Percentiles rank a stretch among this genome's conserved stretches.
These are phyloP conservation scores for Cryptosporidium felis DNA, from an alignment of 169 alveolate genomes.

Conservation along the genomic window DNA sequence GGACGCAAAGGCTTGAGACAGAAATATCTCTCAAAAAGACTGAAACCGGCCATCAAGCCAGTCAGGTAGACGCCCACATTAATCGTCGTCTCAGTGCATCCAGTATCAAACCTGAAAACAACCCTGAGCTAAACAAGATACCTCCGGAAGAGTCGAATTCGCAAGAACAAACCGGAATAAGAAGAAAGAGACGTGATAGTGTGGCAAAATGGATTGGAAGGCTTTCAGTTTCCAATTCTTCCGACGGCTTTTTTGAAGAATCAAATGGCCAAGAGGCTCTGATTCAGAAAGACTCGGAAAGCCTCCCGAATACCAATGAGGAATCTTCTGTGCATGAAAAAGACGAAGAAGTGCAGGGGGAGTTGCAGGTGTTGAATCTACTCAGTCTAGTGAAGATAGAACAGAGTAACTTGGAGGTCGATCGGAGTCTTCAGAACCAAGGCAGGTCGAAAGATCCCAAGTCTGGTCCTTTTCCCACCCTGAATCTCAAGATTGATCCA, in stretches of 20 bases:
- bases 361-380: constrained; percentile 43
- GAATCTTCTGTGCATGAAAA: neutral
- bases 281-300: neutral
- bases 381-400: constrained; percentile 34
- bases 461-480: neutral
- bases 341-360: constrained; percentile 61
- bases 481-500: constrained; percentile 36
- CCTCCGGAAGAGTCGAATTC: neutral
- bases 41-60: constrained; percentile 55
- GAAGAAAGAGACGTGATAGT: constrained; percentile 49
- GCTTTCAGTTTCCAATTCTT: neutral
- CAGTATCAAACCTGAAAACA: no score
- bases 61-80: constrained; percentile 63
- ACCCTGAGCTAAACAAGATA: no score
- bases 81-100: constrained; percentile 40
- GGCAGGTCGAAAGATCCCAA: neutral
- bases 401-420: neutral
- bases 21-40: constrained; percentile 58
- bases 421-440: neutral
- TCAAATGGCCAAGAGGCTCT: neutral
- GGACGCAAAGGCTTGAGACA: constrained; percentile 32
- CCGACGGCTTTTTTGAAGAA: no score
- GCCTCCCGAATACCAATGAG: no score
- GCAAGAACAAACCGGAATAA: neutral
- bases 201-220: constrained; percentile 65